Percentiles rank a stretch among this genome's conserved stretches.
Conservation (phyloP, 1,284 basidiomycete genomes). For the Ganoderma sp. region DNA sequence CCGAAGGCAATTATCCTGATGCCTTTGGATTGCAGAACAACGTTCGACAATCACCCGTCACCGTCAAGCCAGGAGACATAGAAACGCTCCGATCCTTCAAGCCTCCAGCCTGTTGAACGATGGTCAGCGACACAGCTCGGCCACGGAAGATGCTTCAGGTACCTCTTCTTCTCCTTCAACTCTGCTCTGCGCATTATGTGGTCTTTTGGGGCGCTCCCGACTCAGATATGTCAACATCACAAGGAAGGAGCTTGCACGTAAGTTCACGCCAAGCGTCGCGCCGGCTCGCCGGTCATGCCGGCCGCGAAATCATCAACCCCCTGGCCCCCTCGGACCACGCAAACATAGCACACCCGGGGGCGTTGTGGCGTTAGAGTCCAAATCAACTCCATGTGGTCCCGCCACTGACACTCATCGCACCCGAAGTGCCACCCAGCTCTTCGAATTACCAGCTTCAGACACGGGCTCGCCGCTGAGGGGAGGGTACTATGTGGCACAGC, state of each 20-base stretch:
- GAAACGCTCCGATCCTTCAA: neutral
- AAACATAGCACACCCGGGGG: neutral
- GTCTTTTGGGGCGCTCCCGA: neutral
- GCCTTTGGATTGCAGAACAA: neutral
- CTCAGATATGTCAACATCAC: no score
- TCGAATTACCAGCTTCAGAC: no score
- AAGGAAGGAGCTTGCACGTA: no score
- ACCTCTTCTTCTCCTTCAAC: neutral
- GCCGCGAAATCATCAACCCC: no score
- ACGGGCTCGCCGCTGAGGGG: no score
- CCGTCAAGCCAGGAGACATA: neutral
- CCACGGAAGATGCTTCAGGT: neutral
- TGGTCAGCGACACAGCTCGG: neutral
- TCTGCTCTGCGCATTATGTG: no score
- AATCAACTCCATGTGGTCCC: neutral
- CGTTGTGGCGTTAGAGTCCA: slow-evolving; percentile 2
- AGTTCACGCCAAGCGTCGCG: no score
- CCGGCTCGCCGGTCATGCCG: no score
- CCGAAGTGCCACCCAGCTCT: no score
- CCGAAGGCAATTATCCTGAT: neutral
- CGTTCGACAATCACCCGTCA: neutral
- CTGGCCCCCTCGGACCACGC: no score
- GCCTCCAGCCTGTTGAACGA: neutral
- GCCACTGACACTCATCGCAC: neutral
- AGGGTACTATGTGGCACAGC: no score